phyloP scores from a whole-genome alignment of 768 basidiomycete species.

The Naematelia aurantialba region DNA sequence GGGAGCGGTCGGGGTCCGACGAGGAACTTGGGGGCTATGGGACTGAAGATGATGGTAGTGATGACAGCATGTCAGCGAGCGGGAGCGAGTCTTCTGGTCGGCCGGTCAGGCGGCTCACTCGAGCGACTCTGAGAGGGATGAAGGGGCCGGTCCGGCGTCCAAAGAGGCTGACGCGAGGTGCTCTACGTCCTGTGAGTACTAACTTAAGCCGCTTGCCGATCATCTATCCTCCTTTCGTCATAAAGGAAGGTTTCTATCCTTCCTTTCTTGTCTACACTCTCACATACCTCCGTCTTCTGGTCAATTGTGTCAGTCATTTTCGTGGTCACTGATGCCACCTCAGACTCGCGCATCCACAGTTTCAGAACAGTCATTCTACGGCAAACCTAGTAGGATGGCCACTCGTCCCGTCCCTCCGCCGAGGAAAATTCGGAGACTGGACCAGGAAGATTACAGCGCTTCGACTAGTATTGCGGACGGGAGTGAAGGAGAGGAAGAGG shows the following conservation, averaged over 20 bases:
- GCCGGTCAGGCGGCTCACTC: neutral
- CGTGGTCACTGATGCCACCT: neutral
- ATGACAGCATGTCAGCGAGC: neutral
- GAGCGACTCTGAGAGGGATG: neutral
- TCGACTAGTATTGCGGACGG: neutral
- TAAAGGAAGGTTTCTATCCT: neutral
- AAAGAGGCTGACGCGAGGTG: neutral
- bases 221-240: neutral
- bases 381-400: neutral
- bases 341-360: neutral
- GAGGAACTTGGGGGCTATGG: neutral
- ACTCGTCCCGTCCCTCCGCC: neutral
- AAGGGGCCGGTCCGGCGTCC: neutral
- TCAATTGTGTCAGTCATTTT: neutral
- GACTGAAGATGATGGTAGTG: neutral
- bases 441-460: neutral
- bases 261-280: neutral
- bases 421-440: neutral
- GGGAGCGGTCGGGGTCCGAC: neutral
- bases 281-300: neutral
- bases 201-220: neutral
- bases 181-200: neutral
- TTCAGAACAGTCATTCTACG: neutral
- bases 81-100: neutral
- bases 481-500: neutral